These are phyloP conservation scores for Pharnaceum exiguum DNA, from an alignment of 148 eudicot species.

Conservation along the genomic window DNA sequence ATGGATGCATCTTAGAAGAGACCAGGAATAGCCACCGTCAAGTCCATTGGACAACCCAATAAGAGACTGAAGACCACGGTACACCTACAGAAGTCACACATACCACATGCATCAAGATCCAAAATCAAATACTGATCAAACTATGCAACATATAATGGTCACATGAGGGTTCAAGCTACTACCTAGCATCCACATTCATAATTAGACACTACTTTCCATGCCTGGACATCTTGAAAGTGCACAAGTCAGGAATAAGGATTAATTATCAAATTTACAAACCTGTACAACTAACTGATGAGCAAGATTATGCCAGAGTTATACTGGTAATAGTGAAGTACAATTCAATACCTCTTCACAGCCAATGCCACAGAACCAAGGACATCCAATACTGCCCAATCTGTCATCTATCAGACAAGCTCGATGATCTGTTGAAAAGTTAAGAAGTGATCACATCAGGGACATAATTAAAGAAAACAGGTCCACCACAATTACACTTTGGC, in stretches of 20 bases:
- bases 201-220: too few species aligned
- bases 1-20: slow-evolving; percentile 75
- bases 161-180: too few species aligned
- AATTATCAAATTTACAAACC: too few species aligned
- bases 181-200: too few species aligned
- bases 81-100: slow-evolving; percentile 46
- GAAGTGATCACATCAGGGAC: neutral
- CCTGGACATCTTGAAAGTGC: too few species aligned
- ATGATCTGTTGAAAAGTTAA: slow-evolving; percentile 63
- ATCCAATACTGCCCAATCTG: slow-evolving; percentile 21
- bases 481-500: neutral
- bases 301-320: neutral
- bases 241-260: too few species aligned
- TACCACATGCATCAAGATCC: neutral
- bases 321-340: neutral
- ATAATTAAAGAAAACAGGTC: neutral
- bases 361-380: slow-evolving; percentile 71
- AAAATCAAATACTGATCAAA: neutral
- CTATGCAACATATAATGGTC: neutral
- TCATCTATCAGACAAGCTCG: slow-evolving; percentile 46
- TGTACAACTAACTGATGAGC: too few species aligned
- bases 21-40: slow-evolving; percentile 66
- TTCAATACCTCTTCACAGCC: slow-evolving; percentile 67
- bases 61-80: slow-evolving; percentile 62
- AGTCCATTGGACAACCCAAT: slow-evolving; percentile 56